Conservation (phyloP, 2,329 filamentous ascomycete species). For the Xylaria sp. region DNA sequence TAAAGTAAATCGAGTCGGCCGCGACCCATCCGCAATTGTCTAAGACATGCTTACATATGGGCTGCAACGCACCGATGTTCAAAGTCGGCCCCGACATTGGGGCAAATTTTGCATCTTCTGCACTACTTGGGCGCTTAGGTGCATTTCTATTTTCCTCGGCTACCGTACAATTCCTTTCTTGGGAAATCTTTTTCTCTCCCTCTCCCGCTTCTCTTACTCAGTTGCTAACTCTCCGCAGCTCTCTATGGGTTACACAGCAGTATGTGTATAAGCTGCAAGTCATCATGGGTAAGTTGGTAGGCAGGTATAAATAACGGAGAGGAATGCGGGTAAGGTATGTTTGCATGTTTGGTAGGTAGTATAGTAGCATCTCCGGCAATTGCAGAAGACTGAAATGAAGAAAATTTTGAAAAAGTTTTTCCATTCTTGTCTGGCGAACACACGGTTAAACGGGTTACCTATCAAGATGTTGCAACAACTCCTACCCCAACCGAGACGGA, state of each 20-base stretch:
- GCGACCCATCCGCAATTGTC: slow-evolving; percentile 2
- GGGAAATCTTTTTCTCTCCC: background rate
- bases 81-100: background rate
- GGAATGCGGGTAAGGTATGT: background rate
- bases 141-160: slow-evolving; percentile 1
- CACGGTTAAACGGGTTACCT: background rate
- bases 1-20: background rate
- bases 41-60: slow-evolving; percentile 11
- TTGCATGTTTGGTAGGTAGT: background rate
- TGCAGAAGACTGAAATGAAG: background rate
- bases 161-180: background rate
- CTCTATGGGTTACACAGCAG: background rate
- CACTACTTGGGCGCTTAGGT: slow-evolving; percentile 9
- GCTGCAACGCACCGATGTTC: background rate
- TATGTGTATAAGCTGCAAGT: slow-evolving; percentile 4
- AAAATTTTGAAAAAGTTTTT: background rate
- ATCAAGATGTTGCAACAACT: too few species aligned
- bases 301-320: background rate
- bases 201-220: background rate
- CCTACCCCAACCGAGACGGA: too few species aligned
- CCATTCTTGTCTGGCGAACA: too few species aligned
- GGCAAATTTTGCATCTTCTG: slow-evolving; percentile 2
- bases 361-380: too few species aligned
- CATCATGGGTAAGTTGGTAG: background rate
- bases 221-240: background rate